phyloP scores from a whole-genome alignment of 73 alveolate species.

The Effrenium voratum region DNA sequence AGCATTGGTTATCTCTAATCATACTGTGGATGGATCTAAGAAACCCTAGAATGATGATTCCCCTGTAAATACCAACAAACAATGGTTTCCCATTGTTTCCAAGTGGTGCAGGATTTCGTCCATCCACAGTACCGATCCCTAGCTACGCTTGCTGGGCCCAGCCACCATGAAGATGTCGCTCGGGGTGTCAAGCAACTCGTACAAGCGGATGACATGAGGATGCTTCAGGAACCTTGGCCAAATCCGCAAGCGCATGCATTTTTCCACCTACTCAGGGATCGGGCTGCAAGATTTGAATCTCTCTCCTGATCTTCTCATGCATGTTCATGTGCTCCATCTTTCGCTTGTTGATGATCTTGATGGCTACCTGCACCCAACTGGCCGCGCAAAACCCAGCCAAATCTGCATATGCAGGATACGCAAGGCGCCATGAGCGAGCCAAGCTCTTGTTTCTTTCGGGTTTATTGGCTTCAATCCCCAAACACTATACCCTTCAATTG shows the following conservation, averaged over 20 bases:
- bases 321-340: slow-evolving; percentile 96
- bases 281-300: slow-evolving; percentile 96
- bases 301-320: slow-evolving; percentile 97
- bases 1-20: no score
- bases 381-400: background rate
- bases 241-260: background rate
- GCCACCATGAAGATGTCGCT: slow-evolving; percentile 97
- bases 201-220: slow-evolving; percentile 98
- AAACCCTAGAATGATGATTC: no score
- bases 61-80: no score
- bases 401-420: background rate
- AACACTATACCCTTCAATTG: no score
- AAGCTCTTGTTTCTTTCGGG: background rate
- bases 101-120: no score
- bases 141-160: background rate
- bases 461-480: background rate
- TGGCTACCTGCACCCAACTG: slow-evolving; percentile 95
- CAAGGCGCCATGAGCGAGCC: background rate
- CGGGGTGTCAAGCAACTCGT: slow-evolving; percentile 97
- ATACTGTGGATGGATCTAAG: no score
- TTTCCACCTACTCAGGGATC: background rate
- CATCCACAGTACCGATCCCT: no score
- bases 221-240: slow-evolving; percentile 95
- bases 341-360: slow-evolving; percentile 97
- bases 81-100: no score